Conservation (phyloP, 768 basidiomycete genomes). For the Neoboletus subvelutipes region DNA sequence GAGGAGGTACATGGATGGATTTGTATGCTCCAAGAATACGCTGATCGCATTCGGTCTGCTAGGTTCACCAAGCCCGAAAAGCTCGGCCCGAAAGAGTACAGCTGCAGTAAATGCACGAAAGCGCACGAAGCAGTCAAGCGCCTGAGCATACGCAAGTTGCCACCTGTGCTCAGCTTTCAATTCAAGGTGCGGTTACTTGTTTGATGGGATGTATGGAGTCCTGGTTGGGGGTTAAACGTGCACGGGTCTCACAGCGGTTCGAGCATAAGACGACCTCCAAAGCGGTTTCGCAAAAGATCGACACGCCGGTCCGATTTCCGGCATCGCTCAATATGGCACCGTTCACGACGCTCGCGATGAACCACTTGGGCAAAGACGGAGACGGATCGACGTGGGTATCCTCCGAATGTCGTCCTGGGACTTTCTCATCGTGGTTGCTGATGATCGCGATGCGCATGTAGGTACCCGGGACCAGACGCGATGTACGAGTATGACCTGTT, state of each 20-base stretch:
- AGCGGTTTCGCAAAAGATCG: conserved; percentile 79
- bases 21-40: neutral
- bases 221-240: neutral
- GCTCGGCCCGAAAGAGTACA: conserved; percentile 78
- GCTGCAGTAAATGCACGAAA: conserved; percentile 79
- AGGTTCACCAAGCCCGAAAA: conserved; percentile 89
- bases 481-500: conserved; percentile 91
- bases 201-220: neutral
- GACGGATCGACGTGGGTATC: conserved; percentile 26
- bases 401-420: neutral
- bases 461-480: conserved; percentile 55
- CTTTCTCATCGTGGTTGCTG: neutral
- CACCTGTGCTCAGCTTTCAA: conserved; percentile 90
- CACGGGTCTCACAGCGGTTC: conserved; percentile 61
- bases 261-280: conserved; percentile 81
- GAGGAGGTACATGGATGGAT: conserved; percentile 48
- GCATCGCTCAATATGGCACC: conserved; percentile 85
- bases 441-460: conserved; percentile 16
- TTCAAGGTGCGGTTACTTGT: conserved; percentile 60
- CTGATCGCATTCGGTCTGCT: conserved; percentile 2
- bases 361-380: conserved; percentile 46
- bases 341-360: conserved; percentile 68
- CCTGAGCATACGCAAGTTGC: conserved; percentile 79
- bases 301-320: conserved; percentile 79
- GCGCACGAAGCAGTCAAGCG: conserved; percentile 80